These are phyloP conservation scores for Curvularia verruculosa DNA, from an alignment of 2,329 filamentous ascomycete genomes.

Conservation along the genomic window DNA sequence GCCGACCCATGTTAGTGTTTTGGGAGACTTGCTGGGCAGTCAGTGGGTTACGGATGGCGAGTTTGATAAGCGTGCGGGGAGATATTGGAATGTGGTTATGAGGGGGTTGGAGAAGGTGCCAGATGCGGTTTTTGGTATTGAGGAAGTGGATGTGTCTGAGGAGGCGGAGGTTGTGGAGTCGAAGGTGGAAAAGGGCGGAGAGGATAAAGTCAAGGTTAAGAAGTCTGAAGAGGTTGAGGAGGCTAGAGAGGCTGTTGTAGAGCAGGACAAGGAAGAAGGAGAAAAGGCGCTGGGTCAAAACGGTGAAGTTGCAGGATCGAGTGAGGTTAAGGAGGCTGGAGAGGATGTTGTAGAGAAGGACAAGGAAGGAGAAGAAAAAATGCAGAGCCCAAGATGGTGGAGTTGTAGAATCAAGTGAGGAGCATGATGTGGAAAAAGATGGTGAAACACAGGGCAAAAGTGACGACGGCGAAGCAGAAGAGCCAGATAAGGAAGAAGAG, in stretches of 20 bases:
- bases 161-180: neutral
- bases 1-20: slow-evolving; percentile 85
- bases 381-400: slow-evolving; percentile 26
- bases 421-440: neutral
- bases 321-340: too few relatives aligned
- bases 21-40: slow-evolving; percentile 90
- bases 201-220: neutral
- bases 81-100: slow-evolving; percentile 86
- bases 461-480: slow-evolving; percentile 10
- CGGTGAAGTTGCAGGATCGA: slow-evolving; percentile 19
- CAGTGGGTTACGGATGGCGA: slow-evolving; percentile 92
- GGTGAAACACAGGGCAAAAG: neutral
- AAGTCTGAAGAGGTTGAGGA: too few relatives aligned
- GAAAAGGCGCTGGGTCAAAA: slow-evolving; percentile 16
- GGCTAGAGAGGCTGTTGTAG: too few relatives aligned
- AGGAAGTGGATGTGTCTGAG: neutral
- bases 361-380: neutral
- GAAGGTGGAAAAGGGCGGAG: neutral
- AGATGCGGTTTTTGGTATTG: slow-evolving; percentile 42
- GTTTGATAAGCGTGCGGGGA: slow-evolving; percentile 72
- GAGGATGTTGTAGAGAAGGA: too few relatives aligned
- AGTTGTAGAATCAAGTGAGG: slow-evolving; percentile 8
- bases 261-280: too few relatives aligned
- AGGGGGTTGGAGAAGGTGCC: slow-evolving; percentile 67
- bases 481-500: slow-evolving; percentile 21